These are phyloP conservation scores for Postia placenta DNA, from an alignment of 768 basidiomycete genomes.

Conservation along the genomic window DNA sequence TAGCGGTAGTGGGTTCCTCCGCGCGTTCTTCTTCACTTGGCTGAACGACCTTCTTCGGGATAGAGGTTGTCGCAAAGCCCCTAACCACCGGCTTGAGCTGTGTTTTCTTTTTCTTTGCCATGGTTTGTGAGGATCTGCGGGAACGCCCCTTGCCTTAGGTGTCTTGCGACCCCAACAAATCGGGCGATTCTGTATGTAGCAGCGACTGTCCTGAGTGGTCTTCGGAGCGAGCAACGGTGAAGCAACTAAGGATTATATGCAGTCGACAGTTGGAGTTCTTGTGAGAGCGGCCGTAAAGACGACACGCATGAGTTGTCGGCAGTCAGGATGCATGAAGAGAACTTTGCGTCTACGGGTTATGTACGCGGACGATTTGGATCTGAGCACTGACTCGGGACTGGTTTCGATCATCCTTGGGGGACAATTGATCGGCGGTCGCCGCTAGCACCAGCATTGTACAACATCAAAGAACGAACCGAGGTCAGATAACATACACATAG, in stretches of 20 bases:
- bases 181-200: too few relatives aligned
- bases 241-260: too few relatives aligned
- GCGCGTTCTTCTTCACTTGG: slow-evolving; percentile 20
- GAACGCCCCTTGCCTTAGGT: too few relatives aligned
- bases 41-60: slow-evolving; percentile 64
- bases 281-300: background rate
- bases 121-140: too few relatives aligned
- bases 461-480: too few relatives aligned
- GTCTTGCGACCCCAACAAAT: too few relatives aligned
- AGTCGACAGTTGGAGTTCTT: background rate
- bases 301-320: background rate
- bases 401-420: background rate
- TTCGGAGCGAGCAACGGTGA: too few relatives aligned
- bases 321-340: background rate
- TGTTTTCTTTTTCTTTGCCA: slow-evolving; percentile 82
- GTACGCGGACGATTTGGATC: background rate
- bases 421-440: background rate
- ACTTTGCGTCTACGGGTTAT: background rate
- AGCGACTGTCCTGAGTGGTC: too few relatives aligned
- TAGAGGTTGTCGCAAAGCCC: slow-evolving; percentile 77
- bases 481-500: background rate
- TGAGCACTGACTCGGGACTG: background rate
- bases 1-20: slow-evolving; percentile 17
- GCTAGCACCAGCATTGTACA: too few relatives aligned
- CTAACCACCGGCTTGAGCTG: slow-evolving; percentile 69